Evolutionary conservation across 2,329 filamentous ascomycete genomes (phyloP), one percentile per base, ranked within the genome.

Genomic region (Endoconidiophora laricicola): DNA sequence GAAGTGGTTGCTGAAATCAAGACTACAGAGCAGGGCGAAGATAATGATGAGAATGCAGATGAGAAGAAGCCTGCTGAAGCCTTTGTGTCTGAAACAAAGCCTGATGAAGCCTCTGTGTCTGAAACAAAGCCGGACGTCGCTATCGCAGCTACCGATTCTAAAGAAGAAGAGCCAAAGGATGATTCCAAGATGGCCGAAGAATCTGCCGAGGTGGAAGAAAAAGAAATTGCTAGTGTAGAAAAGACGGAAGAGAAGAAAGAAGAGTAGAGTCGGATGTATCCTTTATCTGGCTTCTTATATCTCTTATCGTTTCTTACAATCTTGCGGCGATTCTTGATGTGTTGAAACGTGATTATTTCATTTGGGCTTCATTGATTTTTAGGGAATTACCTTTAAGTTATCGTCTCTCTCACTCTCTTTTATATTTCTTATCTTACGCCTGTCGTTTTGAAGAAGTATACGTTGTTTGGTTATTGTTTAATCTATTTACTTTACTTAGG

Each of bases 31-130:
- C 6, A 24, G 4, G 37, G 14, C 3, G 45, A 39, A 29, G 6
- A 22, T 5, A 23, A 38, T 10, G 33, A 40, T 6, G 43, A 50
- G 7, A 63, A 65, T 12, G 66, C 67, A 23, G 62, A 66, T 3
- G 40, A 51, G 43, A 37, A 33, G 7, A 38, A n/a, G 3, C 24
- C 46, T 14, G 50, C 20, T 6, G 59, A 56, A 6, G 26, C 20
- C 20, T 9, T 20, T 46, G 12, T 43, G 12, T 6, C 41, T 23
- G 9, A 6, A 12, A 18, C 41, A 43, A 49, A 54, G 29, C 7
- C 56, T 29, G 47, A 50, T 6, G 59, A 56, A 6, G 26, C 20
- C 20, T 9, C 23, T 46, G 12, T 43, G 12, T 6, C 41, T 23
- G 9, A 6, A 12, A 18, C 41, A 43, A 49, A 54, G 29, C 7